Base-by-base conservation (phyloP, 192 early-diverging fungal species). In the Entomortierella beljakovae region DNA sequence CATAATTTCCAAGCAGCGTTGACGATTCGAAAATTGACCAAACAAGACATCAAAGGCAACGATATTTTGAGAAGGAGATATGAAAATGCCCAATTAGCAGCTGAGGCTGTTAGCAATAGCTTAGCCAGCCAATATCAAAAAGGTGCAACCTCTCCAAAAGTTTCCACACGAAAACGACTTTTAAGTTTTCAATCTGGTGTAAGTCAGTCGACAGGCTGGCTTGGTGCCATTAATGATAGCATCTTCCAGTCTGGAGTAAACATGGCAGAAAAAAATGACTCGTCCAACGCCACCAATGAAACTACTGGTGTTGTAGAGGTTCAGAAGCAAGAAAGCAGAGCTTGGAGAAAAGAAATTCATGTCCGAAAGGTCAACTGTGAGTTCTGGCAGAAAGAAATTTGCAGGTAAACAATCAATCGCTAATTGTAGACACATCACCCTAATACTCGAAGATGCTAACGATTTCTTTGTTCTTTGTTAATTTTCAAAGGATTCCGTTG, bases 351-450 rank as follows among this genome's bases (percentile, higher is more conserved):
- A 16, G 75, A 79, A 16, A 40, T 79, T 26, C 66, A 68, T 3
- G 75, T 79, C 16, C 66, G 75, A 25, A 70, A 79, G 31, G 62
- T 79, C 67, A 65, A 70, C 25, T 79, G 75, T 46, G 75, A 79
- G 46, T 79, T 79, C 55, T 79, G 66, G 75, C 75, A 79, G 59
- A 79, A 79, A 23, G 75, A 79, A 34, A 79, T 46, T 38, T 69
- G 66, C 66, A 70, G 68, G 68, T 70, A 55, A 58, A 35, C 6
- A 48, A 61, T 40, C 26, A 23, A 8, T 6, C 11, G 22, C 13
- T 20, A 23, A 6, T 6, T 52, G 50, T 22, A 7, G 50, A 52
- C 42, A 43, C 8, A 8, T 43, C 42, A 26, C 51, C 28, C 51
- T 29, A 16, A 53, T 29, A 16, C 10, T 9, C 22, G 28, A 6